These are phyloP conservation scores for Suhomyces yuchorum DNA, from an alignment of 1,139 yeast genomes.

Conservation along the genomic window DNA sequence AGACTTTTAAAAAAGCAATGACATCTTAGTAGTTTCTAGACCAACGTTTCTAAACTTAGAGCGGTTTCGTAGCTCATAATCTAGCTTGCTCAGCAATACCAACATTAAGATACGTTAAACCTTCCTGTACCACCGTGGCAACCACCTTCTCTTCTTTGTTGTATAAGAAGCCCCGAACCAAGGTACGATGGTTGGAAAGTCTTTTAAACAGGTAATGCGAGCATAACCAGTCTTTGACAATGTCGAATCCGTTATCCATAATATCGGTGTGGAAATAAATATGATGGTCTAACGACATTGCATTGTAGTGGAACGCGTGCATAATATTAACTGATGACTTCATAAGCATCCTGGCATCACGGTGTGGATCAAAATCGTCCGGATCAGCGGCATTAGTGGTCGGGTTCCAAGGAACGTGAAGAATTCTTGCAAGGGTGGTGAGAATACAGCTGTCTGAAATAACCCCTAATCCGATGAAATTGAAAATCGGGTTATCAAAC, in stretches of 20 bases:
- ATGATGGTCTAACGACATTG: constrained; percentile 53
- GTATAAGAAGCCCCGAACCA: constrained; percentile 43
- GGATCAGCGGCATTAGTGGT: constrained; percentile 31
- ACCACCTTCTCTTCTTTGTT: constrained; percentile 37
- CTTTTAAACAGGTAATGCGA: constrained; percentile 42
- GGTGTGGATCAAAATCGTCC: constrained; percentile 35
- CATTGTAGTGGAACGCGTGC: constrained; percentile 48
- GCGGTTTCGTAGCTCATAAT: constrained; percentile 8
- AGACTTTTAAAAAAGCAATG: too few species aligned
- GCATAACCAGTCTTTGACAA: constrained; percentile 44
- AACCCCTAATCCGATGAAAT: constrained; percentile 44
- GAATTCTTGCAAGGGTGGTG: constrained; percentile 46
- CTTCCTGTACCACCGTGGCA: constrained; percentile 50
- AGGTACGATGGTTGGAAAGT: constrained; percentile 38
- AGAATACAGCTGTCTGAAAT: constrained; percentile 44
- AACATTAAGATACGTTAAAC: constrained; percentile 35
- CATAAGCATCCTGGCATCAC: constrained; percentile 38
- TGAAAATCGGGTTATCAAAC: constrained; percentile 34
- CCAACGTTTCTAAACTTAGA: not conserved
- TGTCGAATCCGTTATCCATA: constrained; percentile 32
- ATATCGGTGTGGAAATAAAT: constrained; percentile 43
- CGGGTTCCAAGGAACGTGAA: constrained; percentile 52
- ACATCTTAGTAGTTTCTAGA: too few species aligned
- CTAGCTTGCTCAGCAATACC: constrained; percentile 33
- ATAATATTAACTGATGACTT: constrained; percentile 38